Percentiles rank a stretch among this genome's conserved stretches.
phyloP scores from a whole-genome alignment of 257 asterid species.

The Solanum etuberosum region DNA sequence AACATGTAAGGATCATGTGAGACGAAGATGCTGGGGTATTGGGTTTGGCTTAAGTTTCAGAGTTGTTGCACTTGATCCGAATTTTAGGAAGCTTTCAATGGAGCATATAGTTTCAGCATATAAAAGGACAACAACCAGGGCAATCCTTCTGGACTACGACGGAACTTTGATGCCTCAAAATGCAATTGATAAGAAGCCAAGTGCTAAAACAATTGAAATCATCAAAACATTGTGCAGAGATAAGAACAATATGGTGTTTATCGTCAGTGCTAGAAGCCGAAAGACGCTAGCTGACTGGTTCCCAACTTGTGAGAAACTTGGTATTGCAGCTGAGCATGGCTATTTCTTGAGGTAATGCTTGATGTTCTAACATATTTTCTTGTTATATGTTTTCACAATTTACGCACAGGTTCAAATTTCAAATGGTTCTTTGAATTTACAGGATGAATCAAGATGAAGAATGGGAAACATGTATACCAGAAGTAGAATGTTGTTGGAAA shows the following conservation, averaged over 20 bases:
- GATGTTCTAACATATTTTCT: not conserved
- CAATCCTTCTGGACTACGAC: slow-evolving; percentile 70
- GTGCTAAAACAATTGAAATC: slow-evolving; percentile 53
- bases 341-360: slow-evolving; percentile 48
- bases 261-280: slow-evolving; percentile 61
- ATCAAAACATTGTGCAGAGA: slow-evolving; percentile 52
- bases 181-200: slow-evolving; percentile 75
- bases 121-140: slow-evolving; percentile 55
- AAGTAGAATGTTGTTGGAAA: slow-evolving; percentile 74
- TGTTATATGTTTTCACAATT: not conserved
- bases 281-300: slow-evolving; percentile 52
- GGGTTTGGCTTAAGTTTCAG: slow-evolving; percentile 81
- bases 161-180: slow-evolving; percentile 88
- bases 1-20: slow-evolving; percentile 69
- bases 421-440: not conserved
- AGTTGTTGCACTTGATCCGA: slow-evolving; percentile 79
- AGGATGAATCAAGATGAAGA: slow-evolving; percentile 60
- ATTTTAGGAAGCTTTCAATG: slow-evolving; percentile 70
- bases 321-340: slow-evolving; percentile 90
- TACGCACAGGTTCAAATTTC: not conserved
- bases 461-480: slow-evolving; percentile 71
- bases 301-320: slow-evolving; percentile 60
- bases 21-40: slow-evolving; percentile 84
- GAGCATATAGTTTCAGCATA: slow-evolving; percentile 88
- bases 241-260: slow-evolving; percentile 55